These are phyloP conservation scores for Nitzschia sp. DNA, from an alignment of 108 stramenopile species.

Conservation along the genomic window DNA sequence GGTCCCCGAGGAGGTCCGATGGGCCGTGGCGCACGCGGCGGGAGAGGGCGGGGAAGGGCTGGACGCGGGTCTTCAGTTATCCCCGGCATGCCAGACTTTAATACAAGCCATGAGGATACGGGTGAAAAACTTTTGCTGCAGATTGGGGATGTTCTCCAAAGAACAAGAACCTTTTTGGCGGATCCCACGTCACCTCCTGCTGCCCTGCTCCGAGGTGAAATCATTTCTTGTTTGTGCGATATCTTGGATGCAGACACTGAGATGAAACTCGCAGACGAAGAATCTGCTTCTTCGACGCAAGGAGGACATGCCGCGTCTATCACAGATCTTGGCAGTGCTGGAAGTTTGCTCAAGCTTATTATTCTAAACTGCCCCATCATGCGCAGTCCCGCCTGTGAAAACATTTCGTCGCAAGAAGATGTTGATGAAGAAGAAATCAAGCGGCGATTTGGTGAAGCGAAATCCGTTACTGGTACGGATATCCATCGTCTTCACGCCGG, in stretches of 20 bases:
- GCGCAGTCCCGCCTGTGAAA: slow-evolving; percentile 50
- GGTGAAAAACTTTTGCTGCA: slow-evolving; percentile 57
- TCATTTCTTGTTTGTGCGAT: slow-evolving; percentile 80
- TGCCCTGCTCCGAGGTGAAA: slow-evolving; percentile 70
- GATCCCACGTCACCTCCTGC: slow-evolving; percentile 75
- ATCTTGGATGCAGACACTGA: slow-evolving; percentile 83
- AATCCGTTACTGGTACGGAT: slow-evolving; percentile 35
- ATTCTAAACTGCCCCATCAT: slow-evolving; percentile 78
- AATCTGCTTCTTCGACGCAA: slow-evolving; percentile 54
- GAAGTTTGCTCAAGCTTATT: slow-evolving; percentile 84
- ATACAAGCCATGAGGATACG: background rate
- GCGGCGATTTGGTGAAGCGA: slow-evolving; percentile 41
- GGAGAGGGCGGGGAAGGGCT: slow-evolving; percentile 20
- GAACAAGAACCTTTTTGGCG: slow-evolving; percentile 76
- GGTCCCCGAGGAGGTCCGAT: slow-evolving; percentile 11
- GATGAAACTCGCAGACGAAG: slow-evolving; percentile 79
- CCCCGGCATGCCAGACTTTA: background rate
- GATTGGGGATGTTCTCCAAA: slow-evolving; percentile 83
- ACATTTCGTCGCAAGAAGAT: slow-evolving; percentile 27
- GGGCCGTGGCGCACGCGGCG: slow-evolving; percentile 25
- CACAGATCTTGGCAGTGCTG: slow-evolving; percentile 80
- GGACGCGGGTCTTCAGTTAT: slow-evolving; percentile 6
- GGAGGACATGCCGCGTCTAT: slow-evolving; percentile 57
- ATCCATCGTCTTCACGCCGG: slow-evolving; percentile 67
- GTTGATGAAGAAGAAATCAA: slow-evolving; percentile 43